Percentiles rank a stretch among this genome's conserved stretches.
These are phyloP conservation scores for Saturnispora kantuleensis DNA, from an alignment of 805 yeast species.

Conservation along the genomic window DNA sequence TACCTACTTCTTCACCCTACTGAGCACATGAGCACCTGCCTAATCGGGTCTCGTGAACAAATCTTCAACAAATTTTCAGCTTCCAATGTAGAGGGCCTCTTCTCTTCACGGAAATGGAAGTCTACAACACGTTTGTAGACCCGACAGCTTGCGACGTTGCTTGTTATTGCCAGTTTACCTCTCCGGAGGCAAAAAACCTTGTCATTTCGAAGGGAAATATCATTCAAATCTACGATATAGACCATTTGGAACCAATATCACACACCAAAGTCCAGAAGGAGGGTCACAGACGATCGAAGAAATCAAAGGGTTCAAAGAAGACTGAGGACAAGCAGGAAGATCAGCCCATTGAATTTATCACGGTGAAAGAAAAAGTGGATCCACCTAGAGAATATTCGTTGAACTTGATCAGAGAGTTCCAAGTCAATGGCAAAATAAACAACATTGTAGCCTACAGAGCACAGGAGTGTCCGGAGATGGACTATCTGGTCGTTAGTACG, in stretches of 20 bases:
- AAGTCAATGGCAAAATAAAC: conserved; percentile 59
- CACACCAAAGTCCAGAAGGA: conserved; percentile 8
- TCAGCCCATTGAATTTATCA: conserved; percentile 13
- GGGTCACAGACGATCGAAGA: neutral
- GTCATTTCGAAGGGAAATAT: conserved; percentile 63
- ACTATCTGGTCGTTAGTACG: conserved; percentile 57
- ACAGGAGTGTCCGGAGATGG: conserved; percentile 36
- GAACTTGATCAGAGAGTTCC: conserved; percentile 50
- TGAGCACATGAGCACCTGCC: too few relatives aligned
- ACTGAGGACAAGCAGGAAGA: conserved; percentile 11
- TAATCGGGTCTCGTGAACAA: neutral
- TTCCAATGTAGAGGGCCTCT: neutral
- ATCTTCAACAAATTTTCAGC: neutral
- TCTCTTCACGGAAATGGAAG: conserved; percentile 45
- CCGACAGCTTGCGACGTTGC: conserved; percentile 67
- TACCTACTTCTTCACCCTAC: too few relatives aligned
- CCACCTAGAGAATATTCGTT: conserved; percentile 21
- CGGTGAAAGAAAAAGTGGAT: conserved; percentile 9
- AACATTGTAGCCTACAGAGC: conserved; percentile 44
- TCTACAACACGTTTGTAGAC: conserved; percentile 64
- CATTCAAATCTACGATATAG: conserved; percentile 49
- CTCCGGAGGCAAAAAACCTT: conserved; percentile 39
- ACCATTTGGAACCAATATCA: conserved; percentile 14
- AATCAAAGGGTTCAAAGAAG: neutral
- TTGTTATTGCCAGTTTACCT: conserved; percentile 35